These are phyloP conservation scores for Fusarium ramigenum DNA, from an alignment of 2,329 filamentous ascomycete genomes.

Conservation along the genomic window DNA sequence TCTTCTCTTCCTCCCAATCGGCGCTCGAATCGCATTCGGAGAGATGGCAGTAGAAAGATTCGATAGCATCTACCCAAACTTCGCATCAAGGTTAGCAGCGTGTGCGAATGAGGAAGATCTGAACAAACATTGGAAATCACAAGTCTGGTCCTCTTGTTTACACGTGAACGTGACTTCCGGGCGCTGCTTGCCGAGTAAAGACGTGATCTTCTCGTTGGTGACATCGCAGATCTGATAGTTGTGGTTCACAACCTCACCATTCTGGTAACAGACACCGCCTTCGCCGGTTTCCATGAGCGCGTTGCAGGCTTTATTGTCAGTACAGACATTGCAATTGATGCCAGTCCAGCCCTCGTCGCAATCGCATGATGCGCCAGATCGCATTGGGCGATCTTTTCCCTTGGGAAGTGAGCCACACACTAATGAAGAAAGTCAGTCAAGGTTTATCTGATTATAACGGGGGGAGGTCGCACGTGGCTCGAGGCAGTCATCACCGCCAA, in stretches of 20 bases:
- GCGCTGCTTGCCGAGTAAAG: conserved; percentile 83
- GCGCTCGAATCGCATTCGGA: conserved; percentile 80
- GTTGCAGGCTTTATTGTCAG: conserved; percentile 83
- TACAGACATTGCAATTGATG: conserved; percentile 98
- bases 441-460: background rate
- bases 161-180: conserved; percentile 97
- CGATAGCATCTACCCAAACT: conserved; percentile 94
- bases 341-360: conserved; percentile 95
- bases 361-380: conserved; percentile 76
- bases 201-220: conserved; percentile 92
- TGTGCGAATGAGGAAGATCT: background rate
- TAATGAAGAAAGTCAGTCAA: conserved; percentile 39
- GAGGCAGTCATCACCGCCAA: conserved; percentile 93
- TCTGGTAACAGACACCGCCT: conserved; percentile 90
- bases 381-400: conserved; percentile 79
- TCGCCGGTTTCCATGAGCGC: conserved; percentile 84
- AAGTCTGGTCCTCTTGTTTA: conserved; percentile 76
- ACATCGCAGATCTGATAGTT: conserved; percentile 99
- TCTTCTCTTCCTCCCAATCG: conserved; percentile 74
- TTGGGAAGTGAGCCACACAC: conserved; percentile 89
- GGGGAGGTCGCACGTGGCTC: conserved; percentile 68
- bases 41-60: conserved; percentile 96
- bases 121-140: conserved; percentile 90
- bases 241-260: conserved; percentile 88
- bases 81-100: conserved; percentile 17